Conservation (phyloP, 1,139 yeast species). For the Zygosaccharomyces pseudobailii region DNA sequence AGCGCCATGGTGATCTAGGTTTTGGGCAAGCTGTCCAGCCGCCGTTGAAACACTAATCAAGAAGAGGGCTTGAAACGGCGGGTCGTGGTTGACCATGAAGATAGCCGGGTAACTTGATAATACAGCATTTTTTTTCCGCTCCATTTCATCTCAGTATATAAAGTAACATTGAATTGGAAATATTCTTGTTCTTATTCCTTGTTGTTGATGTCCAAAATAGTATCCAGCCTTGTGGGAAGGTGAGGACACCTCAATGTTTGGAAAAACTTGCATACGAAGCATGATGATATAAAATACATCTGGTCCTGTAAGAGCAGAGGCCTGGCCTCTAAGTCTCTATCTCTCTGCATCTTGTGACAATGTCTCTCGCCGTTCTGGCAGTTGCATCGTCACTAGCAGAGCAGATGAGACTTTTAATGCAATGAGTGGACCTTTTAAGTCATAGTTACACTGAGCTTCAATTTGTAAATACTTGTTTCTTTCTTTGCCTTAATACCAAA, state of each 20-base stretch:
- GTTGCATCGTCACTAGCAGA: background rate
- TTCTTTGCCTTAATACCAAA: background rate
- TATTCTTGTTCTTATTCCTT: too few relatives aligned
- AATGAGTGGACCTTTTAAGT: constrained; percentile 36
- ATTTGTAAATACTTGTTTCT: background rate
- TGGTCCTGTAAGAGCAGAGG: background rate
- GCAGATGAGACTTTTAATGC: constrained; percentile 31
- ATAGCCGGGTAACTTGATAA: background rate
- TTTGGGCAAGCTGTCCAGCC: constrained; percentile 60
- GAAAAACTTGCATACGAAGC: background rate
- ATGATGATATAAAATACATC: constrained; percentile 2
- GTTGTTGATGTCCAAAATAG: background rate
- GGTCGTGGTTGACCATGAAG: constrained; percentile 6
- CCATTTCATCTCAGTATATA: background rate
- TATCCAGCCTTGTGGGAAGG: background rate
- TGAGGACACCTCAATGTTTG: background rate
- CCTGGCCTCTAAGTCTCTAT: background rate
- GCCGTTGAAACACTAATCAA: constrained; percentile 39
- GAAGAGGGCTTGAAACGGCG: constrained; percentile 12
- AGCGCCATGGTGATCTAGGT: constrained; percentile 60
- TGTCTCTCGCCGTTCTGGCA: constrained; percentile 17
- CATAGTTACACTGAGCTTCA: constrained; percentile 37
- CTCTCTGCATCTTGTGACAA: background rate
- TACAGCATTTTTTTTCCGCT: background rate
- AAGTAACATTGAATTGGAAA: background rate